These are phyloP conservation scores for Auricularia cornea DNA, from an alignment of 768 basidiomycete species.

Conservation along the genomic window DNA sequence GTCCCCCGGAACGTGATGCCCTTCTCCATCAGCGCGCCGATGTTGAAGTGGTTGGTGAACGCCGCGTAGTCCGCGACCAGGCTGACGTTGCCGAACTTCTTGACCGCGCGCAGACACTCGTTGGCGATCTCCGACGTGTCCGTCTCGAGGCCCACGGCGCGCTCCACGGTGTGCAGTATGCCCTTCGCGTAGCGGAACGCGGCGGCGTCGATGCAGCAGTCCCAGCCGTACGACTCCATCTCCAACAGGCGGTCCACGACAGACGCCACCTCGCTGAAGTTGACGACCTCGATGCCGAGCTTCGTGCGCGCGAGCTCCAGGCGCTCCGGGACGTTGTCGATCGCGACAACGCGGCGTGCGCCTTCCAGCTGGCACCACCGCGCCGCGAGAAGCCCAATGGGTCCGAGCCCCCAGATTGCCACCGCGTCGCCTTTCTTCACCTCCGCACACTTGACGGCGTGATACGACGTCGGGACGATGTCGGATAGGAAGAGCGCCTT, in stretches of 20 bases:
- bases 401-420: slow-evolving; percentile 45
- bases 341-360: slow-evolving; percentile 59
- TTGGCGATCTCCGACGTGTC: slow-evolving; percentile 60
- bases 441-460: slow-evolving; percentile 63
- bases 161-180: slow-evolving; percentile 56
- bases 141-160: slow-evolving; percentile 65
- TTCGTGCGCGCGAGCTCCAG: slow-evolving; percentile 39
- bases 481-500: slow-evolving; percentile 49
- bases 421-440: slow-evolving; percentile 40
- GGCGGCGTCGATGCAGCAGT: slow-evolving; percentile 35
- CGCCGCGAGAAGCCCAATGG: slow-evolving; percentile 54
- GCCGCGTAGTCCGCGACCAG: slow-evolving; percentile 27
- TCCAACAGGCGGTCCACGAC: slow-evolving; percentile 49
- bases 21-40: slow-evolving; percentile 74
- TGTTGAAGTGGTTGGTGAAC: slow-evolving; percentile 57
- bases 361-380: slow-evolving; percentile 61
- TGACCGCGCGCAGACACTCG: slow-evolving; percentile 38
- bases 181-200: slow-evolving; percentile 69
- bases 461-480: slow-evolving; percentile 65
- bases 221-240: slow-evolving; percentile 52
- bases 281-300: slow-evolving; percentile 44
- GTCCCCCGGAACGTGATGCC: slow-evolving; percentile 64
- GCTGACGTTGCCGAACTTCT: slow-evolving; percentile 41
- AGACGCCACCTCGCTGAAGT: slow-evolving; percentile 51
- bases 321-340: slow-evolving; percentile 51